Base-by-base conservation (phyloP, 2,329 filamentous ascomycete genomes). In the Orbilia quercus region DNA sequence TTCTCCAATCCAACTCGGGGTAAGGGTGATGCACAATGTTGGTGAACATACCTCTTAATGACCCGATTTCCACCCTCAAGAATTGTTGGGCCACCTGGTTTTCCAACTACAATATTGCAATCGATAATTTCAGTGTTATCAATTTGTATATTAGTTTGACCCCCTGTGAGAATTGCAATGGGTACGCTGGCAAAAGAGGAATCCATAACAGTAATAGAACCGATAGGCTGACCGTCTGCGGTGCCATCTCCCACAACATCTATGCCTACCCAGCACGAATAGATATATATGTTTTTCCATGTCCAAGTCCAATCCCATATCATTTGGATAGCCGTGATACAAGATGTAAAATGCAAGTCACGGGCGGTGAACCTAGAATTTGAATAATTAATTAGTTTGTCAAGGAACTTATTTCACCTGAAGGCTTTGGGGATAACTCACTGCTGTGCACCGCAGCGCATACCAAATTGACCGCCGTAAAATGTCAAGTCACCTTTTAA, bases 141-240 rank as follows among this genome's bases (percentile, higher is more conserved):
- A 62, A 98, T 86, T 28, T 91, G 91, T 28, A 86, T 83, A 76
- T 81, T 82, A 82, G 75, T 60, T 22, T 28, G 28, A n/a, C 75
- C 70, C 1, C 89, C 86, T 22, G 92, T 94, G 77, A 87, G 86
- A 77, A 96, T 85, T 76, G 91, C 93, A 64, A 91, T 86, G 0
- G 85, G 86, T 0, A 91, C 94, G 81, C 90, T 89, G 76, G 84
- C 86, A 78, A 97, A 87, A 76, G 84, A 88, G 82, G 89, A 92
- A 83, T 97, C 93, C 59, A 93, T 83, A 47, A 97, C 82, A 58
- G 96, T 81, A 48, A 96, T 86, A 1, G 94, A 96, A 63, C 94
- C 94, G 58, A 96, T 92, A 6, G 60, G 48, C 25, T 64, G 60
- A 2, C 60, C 60, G 22, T 54, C 25, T 20, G 50, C 16, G 42